Evolutionary conservation across 257 asterid genomes (phyloP), one percentile per base, ranked within the genome.

Genomic region (Verbascum thapsus): DNA sequence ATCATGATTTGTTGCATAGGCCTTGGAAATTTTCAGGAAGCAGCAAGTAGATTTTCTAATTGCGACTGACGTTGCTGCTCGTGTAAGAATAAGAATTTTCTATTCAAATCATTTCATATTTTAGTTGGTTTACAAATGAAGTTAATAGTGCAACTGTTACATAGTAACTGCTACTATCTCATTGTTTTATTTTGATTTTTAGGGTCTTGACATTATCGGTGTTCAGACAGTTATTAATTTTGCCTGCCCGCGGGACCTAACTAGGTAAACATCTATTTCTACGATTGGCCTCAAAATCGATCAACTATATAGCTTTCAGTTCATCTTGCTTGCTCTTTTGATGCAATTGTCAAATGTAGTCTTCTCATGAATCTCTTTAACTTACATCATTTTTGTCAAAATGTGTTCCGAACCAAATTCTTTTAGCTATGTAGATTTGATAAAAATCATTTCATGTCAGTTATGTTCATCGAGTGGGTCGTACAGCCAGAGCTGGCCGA

Each of bases 401-500:
- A 22, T 16, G 41, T 22, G 13, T 68, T 26, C 32, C 39, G 4
- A 53, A 7, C 53, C 18, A 19, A 40, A 50, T 52, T 30, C 40
- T 13, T 49, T 59, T 53, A 38, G 26, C 50, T 43, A 32, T 63
- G 51, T 51, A 15, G 44, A 47, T 35, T 32, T 63, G 50, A 10
- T 9, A 59, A 67, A 49, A 15, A 26, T 58, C 58, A 16, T 47
- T 22, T 35, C 48, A 30, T 74, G 69, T 79, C 80, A 94, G 99
- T 73, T 94, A 94, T 47, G 86, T 87, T 70, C 99, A 94, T 80
- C 91, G 97, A 68, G 99, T 94, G 66, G 99, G 97, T 48, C 99
- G 97, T 4, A 94, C 99, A 48, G 99, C 99, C 68, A 90, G 99
- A 80, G 97, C 96, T 52, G 99, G 99, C 60, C 82, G 88, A 74